phyloP scores from a whole-genome alignment of 495 filamentous ascomycete genomes.

The Darksidea phi region DNA sequence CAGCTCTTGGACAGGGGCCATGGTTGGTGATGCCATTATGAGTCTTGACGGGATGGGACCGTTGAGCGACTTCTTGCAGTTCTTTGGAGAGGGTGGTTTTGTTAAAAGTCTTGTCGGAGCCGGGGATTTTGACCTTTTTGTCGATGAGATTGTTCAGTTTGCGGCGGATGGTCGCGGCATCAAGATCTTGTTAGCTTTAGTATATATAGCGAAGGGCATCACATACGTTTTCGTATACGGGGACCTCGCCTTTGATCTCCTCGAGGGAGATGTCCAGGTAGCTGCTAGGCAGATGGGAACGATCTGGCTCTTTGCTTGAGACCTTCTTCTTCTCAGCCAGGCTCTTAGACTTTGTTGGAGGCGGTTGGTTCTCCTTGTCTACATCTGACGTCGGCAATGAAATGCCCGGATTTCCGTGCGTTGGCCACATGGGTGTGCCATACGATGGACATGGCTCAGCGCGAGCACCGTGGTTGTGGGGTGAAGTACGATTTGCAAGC shows the following conservation, averaged over 20 bases:
- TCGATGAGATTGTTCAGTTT: slow-evolving; percentile 19
- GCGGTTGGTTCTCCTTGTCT: slow-evolving; percentile 10
- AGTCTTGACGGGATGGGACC: background rate
- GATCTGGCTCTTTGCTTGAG: slow-evolving; percentile 1
- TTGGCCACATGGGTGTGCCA: too few relatives aligned
- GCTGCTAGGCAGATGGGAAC: background rate
- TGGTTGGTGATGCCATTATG: background rate
- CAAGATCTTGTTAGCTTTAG: too few relatives aligned
- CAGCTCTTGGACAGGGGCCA: background rate
- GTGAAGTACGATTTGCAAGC: background rate
- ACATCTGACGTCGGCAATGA: background rate
- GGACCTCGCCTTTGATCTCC: slow-evolving; percentile 17
- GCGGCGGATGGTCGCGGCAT: slow-evolving; percentile 10
- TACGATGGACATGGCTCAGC: background rate
- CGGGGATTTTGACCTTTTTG: slow-evolving; percentile 5
- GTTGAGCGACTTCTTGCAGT: background rate
- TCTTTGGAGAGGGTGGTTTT: background rate
- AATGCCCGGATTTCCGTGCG: background rate
- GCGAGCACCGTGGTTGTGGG: background rate
- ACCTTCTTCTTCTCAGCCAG: background rate
- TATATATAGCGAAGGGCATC: background rate
- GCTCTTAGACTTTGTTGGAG: background rate
- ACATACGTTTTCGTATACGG: slow-evolving; percentile 20
- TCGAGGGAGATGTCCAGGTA: slow-evolving; percentile 10
- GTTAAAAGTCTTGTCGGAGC: slow-evolving; percentile 5